Conservation (phyloP, 2,329 filamentous ascomycete genomes). For the Aspergillus carbonarius region DNA sequence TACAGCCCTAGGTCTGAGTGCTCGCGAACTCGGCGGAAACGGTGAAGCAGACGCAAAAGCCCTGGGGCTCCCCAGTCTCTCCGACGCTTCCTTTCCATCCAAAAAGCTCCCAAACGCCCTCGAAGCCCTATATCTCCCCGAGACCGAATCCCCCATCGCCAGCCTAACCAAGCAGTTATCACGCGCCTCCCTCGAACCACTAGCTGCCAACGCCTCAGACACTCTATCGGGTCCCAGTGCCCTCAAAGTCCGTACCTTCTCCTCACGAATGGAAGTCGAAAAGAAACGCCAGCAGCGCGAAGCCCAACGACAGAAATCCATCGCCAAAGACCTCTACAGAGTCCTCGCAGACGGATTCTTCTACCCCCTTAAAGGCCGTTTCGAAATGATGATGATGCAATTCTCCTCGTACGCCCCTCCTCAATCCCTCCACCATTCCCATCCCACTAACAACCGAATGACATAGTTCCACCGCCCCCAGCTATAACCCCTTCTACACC, state of each 20-base stretch:
- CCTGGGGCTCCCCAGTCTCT: constrained; percentile 32
- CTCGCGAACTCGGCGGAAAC: constrained; percentile 80
- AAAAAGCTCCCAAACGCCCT: constrained; percentile 73
- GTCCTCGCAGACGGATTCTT: constrained; percentile 78
- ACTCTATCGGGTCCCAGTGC: constrained; percentile 74
- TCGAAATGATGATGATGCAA: constrained; percentile 63
- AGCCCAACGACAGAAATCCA: constrained; percentile 54
- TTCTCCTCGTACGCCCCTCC: constrained; percentile 46
- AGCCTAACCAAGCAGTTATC: constrained; percentile 67
- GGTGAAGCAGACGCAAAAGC: constrained; percentile 53
- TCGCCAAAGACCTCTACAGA: constrained; percentile 74
- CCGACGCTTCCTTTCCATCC: constrained; percentile 66
- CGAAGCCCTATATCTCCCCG: constrained; percentile 65
- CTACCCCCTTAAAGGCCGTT: constrained; percentile 78
- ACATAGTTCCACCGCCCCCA: constrained; percentile 34
- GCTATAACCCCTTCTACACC: constrained; percentile 65
- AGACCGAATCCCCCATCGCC: constrained; percentile 59
- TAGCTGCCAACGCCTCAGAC: constrained; percentile 81
- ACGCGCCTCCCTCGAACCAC: constrained; percentile 71
- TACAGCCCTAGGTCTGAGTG: constrained; percentile 75
- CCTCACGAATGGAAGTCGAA: constrained; percentile 68
- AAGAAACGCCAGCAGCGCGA: constrained; percentile 49
- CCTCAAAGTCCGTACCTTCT: constrained; percentile 88
- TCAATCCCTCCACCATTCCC: no score
- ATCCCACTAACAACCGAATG: constrained; percentile 7